Evolutionary conservation across 345 rosid genomes (phyloP), one percentile per base, ranked within the genome.

Genomic region (Lagerstroemia speciosa): DNA sequence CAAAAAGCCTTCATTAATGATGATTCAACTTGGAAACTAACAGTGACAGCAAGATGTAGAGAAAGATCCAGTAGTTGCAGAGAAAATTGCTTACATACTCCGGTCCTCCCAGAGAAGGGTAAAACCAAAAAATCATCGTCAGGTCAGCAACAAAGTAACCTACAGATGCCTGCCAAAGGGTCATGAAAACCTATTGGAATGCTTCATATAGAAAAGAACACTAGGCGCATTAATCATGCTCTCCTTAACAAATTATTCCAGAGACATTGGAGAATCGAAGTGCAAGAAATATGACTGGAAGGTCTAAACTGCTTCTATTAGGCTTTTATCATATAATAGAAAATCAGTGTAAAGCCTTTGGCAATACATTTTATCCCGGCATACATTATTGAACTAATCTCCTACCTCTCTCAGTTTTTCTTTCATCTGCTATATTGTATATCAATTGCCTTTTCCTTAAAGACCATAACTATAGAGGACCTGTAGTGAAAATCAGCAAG

Each of bases 61-160:
- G 48, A 65, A 43, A 22, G 52, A 40, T 65, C 20, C 6, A 37
- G 19, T 65, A 24, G 30, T 37, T 26, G 9, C 26, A 33, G 43
- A 37, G 29, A 8, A 65, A 30, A 65, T 40, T 40, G 78, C 89
- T 83, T 75, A 81, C 89, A 75, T 79, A 85, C 69, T 85, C 89
- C 83, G 78, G 43, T 36, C 87, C 89, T 64, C 89, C 89, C 5
- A 85, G 78, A 73, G 81, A 78, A 70, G 89, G 87, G 74, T 78
- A 83, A 78, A 76, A 79, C 89, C 89, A 83, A 68, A 83, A 62
- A 53, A 85, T 85, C 89, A 85, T 85, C 36, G 65, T 82, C 37
- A 85, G 78, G 72, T 85, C 89, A 38, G 80, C 71, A 50, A 81
- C 65, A 73, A 85, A 85, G 78, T 85, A 85, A 57, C 89, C 89